These are phyloP conservation scores for Fusarium transvaalense DNA, from an alignment of 2,329 filamentous ascomycete genomes.

Conservation along the genomic window DNA sequence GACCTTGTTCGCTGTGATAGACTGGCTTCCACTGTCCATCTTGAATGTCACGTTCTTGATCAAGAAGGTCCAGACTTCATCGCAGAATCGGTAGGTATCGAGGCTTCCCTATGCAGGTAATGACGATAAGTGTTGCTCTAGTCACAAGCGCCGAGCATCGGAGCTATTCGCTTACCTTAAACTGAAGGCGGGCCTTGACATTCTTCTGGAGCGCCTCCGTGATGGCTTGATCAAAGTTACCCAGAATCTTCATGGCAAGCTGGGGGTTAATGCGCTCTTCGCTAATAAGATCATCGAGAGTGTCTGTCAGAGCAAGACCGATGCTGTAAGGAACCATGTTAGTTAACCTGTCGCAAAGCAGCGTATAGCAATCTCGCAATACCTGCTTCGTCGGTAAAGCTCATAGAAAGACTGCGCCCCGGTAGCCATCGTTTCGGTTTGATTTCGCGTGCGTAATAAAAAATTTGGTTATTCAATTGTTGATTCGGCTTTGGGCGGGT, in stretches of 20 bases:
- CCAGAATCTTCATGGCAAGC: slow-evolving; percentile 97
- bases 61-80: slow-evolving; percentile 99
- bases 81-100: slow-evolving; percentile 98
- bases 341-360: slow-evolving; percentile 50
- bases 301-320: slow-evolving; percentile 92
- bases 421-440: slow-evolving; percentile 58
- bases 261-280: slow-evolving; percentile 96
- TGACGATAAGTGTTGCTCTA: slow-evolving; percentile 4
- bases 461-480: neutral
- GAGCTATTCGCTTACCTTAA: slow-evolving; percentile 78
- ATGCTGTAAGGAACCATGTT: slow-evolving; percentile 70
- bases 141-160: neutral
- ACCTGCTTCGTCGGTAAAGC: slow-evolving; percentile 99
- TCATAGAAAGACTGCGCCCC: slow-evolving; percentile 80
- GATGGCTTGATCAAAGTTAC: slow-evolving; percentile 94
- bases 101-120: slow-evolving; percentile 80
- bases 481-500: slow-evolving; percentile 9
- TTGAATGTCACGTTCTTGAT: slow-evolving; percentile 99
- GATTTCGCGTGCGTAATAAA: neutral
- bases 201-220: slow-evolving; percentile 92
- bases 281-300: slow-evolving; percentile 95
- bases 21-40: slow-evolving; percentile 82
- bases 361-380: slow-evolving; percentile 55
- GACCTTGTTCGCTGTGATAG: slow-evolving; percentile 87
- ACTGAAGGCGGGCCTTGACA: slow-evolving; percentile 89